Base-by-base conservation (phyloP, 106 monocot genomes). In the Posidonia australis region DNA sequence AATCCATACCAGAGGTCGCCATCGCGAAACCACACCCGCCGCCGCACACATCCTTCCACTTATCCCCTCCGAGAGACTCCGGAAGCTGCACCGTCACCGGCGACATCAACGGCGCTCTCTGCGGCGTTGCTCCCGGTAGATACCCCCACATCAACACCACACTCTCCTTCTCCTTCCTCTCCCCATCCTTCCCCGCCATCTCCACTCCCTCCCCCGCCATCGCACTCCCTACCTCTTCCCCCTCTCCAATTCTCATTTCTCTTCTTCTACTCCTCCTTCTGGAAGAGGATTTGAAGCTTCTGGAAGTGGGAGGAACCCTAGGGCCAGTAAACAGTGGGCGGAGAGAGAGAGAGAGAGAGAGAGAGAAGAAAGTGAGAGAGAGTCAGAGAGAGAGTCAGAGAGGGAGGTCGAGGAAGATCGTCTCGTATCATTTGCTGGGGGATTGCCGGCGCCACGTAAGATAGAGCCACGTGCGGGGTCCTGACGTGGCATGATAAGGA, bases 11-110 rank as follows among this genome's bases (percentile, higher is more conserved):
- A 3, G 94, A 86, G 45, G 83, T 65, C 1, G 94, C 90, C 94
- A 96, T 87, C 44, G 94, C 94, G 67, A 96, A 96, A 28, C 94
- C 90, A 51, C 94, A 96, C 2, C 94, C 94, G 5, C 94, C 94
- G 28, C 90, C 94, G 60, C 71, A 82, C n/a, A 87, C 86, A 61
- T 90, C 89, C 60, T 65, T 64, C 94, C 94, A 96, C 17, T 51
- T n/a, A 26, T 84, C 94, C 18, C 77, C 82, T 20, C 60, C 14
- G 12, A 66, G 49, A 17, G 80, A 74, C 41, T 76, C 77, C 51
- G 94, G 94, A 41, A 82, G 24, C 58, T 32, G 60, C 16, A 90
- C 86, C 9, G 65, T 29, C 18, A 74, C 63, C 23, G 94, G 94
- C 43, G 67, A 71, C 1, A 90, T 62, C 26, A 96, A 65, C 71